Percentiles rank a stretch among this genome's conserved stretches.
Conservation (phyloP, 306 rosid genomes). For the Oxytropis ochrocephala region DNA sequence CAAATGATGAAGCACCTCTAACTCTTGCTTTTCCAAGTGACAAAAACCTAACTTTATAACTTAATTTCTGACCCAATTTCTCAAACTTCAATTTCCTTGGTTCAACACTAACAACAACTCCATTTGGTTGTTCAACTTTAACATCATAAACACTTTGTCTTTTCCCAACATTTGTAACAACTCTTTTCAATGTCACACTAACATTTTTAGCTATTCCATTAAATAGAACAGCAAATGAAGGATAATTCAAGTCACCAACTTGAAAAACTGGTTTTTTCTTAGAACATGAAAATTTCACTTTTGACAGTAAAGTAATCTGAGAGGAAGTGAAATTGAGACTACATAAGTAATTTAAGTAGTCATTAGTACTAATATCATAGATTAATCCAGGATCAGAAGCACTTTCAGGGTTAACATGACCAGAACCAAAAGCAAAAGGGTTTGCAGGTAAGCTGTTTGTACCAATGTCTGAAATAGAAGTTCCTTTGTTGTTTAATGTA, state of each 20-base stretch:
- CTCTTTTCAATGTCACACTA: conserved; percentile 42
- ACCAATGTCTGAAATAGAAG: conserved; percentile 29
- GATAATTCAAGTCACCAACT: conserved; percentile 59
- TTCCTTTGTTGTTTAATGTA: conserved; percentile 37
- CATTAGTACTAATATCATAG: conserved; percentile 44
- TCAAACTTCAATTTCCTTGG: conserved; percentile 38
- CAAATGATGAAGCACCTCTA: conserved; percentile 35
- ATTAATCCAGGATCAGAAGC: conserved; percentile 66
- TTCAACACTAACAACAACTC: conserved; percentile 38
- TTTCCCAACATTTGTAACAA: conserved; percentile 59
- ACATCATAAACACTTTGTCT: conserved; percentile 40
- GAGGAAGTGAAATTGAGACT: conserved; percentile 50
- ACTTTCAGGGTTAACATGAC: conserved; percentile 62
- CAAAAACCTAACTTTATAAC: conserved; percentile 44
- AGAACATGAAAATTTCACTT: conserved; percentile 36
- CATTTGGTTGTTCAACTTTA: conserved; percentile 40
- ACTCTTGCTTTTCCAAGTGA: conserved; percentile 19
- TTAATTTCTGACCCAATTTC: conserved; percentile 42
- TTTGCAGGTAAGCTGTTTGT: conserved; percentile 29
- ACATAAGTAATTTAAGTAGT: conserved; percentile 50
- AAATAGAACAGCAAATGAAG: conserved; percentile 54
- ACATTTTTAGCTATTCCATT: neutral
- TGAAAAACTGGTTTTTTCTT: conserved; percentile 5
- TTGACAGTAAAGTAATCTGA: conserved; percentile 46
- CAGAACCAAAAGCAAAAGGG: conserved; percentile 64